Percentiles rank a stretch among this genome's conserved stretches.
These are phyloP conservation scores for Teunomyces gatunensis DNA, from an alignment of 805 yeast species.

Conservation along the genomic window DNA sequence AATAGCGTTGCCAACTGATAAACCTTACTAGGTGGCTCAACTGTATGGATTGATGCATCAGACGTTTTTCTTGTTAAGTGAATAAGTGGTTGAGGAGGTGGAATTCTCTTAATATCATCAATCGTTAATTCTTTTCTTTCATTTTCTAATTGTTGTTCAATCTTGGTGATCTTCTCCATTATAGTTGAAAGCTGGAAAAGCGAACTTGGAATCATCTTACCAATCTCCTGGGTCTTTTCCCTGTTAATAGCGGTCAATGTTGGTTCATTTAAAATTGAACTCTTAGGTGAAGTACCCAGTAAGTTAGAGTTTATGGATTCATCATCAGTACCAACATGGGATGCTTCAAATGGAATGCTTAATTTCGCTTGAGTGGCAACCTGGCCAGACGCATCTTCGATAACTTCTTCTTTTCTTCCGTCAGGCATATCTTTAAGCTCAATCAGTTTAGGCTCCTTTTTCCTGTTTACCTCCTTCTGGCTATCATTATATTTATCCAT, in stretches of 20 bases:
- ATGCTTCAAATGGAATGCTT: neutral
- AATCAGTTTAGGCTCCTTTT: slow-evolving; percentile 1
- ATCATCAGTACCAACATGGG: slow-evolving; percentile 4
- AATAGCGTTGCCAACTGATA: slow-evolving; percentile 63
- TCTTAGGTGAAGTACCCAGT: neutral
- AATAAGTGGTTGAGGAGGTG: slow-evolving; percentile 15
- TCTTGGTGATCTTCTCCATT: slow-evolving; percentile 12
- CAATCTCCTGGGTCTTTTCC: slow-evolving; percentile 11
- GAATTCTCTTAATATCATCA: slow-evolving; percentile 9
- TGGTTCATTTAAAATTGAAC: neutral
- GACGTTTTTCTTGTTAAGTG: slow-evolving; percentile 11
- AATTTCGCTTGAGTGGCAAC: neutral
- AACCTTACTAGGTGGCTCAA: slow-evolving; percentile 38
- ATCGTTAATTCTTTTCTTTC: slow-evolving; percentile 10
- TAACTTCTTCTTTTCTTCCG: neutral
- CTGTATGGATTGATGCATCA: neutral
- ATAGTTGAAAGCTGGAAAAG: slow-evolving; percentile 20
- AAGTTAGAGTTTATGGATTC: neutral
- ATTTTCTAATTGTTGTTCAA: slow-evolving; percentile 14
- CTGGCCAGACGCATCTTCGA: neutral
- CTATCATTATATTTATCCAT: slow-evolving; percentile 44
- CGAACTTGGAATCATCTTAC: slow-evolving; percentile 20
- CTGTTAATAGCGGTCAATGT: slow-evolving; percentile 6
- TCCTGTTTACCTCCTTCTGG: slow-evolving; percentile 9
- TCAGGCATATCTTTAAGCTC: neutral